phyloP scores from a whole-genome alignment of 2,329 filamentous ascomycete genomes.

The Cladosporium sp. region DNA sequence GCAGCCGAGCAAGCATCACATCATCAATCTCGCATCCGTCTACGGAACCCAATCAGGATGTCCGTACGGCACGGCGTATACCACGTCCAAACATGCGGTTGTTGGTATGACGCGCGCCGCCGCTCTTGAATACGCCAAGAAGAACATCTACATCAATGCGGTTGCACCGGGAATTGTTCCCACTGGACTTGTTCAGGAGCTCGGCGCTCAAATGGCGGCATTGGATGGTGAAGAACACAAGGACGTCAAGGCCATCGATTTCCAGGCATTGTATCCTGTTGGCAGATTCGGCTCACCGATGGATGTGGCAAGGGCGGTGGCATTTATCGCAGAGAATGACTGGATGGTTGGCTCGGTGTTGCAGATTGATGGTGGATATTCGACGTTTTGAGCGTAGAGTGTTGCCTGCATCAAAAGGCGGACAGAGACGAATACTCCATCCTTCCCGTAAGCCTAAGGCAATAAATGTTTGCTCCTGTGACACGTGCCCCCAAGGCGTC shows the following conservation, averaged over 20 bases:
- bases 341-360: constrained; percentile 8
- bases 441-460: too few relatives aligned
- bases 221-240: not conserved
- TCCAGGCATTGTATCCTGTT: not conserved
- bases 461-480: too few relatives aligned
- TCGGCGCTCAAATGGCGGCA: not conserved
- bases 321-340: constrained; percentile 4
- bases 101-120: constrained; percentile 40
- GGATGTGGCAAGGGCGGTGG: constrained; percentile 8
- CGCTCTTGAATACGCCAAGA: constrained; percentile 11
- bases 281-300: constrained; percentile 1
- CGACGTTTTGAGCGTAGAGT: too few relatives aligned
- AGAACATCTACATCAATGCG: constrained; percentile 22
- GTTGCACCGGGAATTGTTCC: constrained; percentile 23
- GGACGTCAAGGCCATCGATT: not conserved
- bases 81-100: constrained; percentile 38
- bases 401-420: too few relatives aligned
- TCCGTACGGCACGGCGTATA: constrained; percentile 33
- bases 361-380: constrained; percentile 2
- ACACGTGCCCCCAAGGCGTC: too few relatives aligned
- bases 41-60: constrained; percentile 37
- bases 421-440: too few relatives aligned
- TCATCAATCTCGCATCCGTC: constrained; percentile 38
- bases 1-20: constrained; percentile 30
- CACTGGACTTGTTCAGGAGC: not conserved